phyloP scores from a whole-genome alignment of 2,329 filamentous ascomycete species.

The Apiospora rasikravindrae region DNA sequence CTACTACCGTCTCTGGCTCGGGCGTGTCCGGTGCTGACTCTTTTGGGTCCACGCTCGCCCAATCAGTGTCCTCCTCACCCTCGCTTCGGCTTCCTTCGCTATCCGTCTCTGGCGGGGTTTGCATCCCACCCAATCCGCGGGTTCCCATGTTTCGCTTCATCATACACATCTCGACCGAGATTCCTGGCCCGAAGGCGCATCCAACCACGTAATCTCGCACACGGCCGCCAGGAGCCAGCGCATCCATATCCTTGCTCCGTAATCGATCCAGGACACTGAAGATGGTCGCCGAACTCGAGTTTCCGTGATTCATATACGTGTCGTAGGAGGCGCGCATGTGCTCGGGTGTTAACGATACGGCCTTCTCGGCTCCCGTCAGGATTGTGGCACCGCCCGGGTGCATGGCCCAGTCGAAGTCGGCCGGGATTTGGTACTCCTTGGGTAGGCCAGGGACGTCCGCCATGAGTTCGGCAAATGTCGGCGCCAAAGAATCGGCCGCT shows the following conservation, averaged over 20 bases:
- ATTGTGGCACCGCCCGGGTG: constrained; percentile 74
- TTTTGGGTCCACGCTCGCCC: constrained; percentile 33
- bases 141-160: constrained; percentile 54
- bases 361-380: constrained; percentile 64
- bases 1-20: constrained; percentile 20
- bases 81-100: constrained; percentile 53
- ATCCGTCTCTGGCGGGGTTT: constrained; percentile 61
- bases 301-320: constrained; percentile 71
- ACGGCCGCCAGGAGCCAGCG: constrained; percentile 54
- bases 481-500: constrained; percentile 54
- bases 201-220: constrained; percentile 65
- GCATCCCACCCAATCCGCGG: constrained; percentile 43
- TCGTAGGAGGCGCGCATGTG: constrained; percentile 74
- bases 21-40: constrained; percentile 29
- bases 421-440: constrained; percentile 47
- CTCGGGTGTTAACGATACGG: constrained; percentile 62
- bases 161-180: constrained; percentile 71
- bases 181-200: constrained; percentile 73
- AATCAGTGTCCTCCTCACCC: constrained; percentile 42
- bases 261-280: constrained; percentile 70
- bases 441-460: constrained; percentile 53
- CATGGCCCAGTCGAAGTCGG: constrained; percentile 75
- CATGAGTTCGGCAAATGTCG: constrained; percentile 61
- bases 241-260: constrained; percentile 65
- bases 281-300: constrained; percentile 72